These are phyloP conservation scores for Leccinum obscurum DNA, from an alignment of 768 basidiomycete species.

Conservation along the genomic window DNA sequence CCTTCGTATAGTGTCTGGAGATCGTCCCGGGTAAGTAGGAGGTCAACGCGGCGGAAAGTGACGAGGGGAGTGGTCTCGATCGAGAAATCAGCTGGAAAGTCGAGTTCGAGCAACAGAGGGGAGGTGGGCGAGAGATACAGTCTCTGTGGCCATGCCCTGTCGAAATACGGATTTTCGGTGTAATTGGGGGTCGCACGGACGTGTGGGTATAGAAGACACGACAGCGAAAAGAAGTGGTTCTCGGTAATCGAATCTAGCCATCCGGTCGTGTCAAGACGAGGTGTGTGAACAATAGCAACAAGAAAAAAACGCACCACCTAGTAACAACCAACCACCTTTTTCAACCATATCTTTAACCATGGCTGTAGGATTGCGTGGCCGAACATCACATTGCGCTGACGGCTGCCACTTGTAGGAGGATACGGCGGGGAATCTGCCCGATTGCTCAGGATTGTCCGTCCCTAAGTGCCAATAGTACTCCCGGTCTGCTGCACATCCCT, in stretches of 20 bases:
- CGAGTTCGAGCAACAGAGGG: constrained; percentile 32
- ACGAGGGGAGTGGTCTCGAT: constrained; percentile 60
- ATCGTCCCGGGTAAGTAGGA: constrained; percentile 51
- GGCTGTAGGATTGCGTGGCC: constrained; percentile 40
- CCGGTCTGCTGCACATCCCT: constrained; percentile 61
- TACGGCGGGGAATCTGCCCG: constrained; percentile 53
- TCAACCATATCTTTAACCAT: constrained; percentile 61
- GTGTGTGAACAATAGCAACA: neutral
- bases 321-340: constrained; percentile 67
- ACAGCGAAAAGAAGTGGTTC: constrained; percentile 73
- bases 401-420: constrained; percentile 57
- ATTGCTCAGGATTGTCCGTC: constrained; percentile 47
- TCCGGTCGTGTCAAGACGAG: constrained; percentile 2
- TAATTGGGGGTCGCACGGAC: constrained; percentile 67
- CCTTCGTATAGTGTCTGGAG: constrained; percentile 45
- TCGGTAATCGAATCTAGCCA: constrained; percentile 64
- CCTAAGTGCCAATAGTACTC: constrained; percentile 67
- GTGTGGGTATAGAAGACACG: constrained; percentile 65
- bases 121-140: constrained; percentile 61
- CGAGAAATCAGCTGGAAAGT: constrained; percentile 53
- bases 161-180: constrained; percentile 50
- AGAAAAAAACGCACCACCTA: constrained; percentile 51
- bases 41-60: constrained; percentile 64
- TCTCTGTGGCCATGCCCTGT: constrained; percentile 66
- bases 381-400: constrained; percentile 43